Conservation (phyloP, 139 green algal genomes). For the Auxenochlorella pyrenoidosa region DNA sequence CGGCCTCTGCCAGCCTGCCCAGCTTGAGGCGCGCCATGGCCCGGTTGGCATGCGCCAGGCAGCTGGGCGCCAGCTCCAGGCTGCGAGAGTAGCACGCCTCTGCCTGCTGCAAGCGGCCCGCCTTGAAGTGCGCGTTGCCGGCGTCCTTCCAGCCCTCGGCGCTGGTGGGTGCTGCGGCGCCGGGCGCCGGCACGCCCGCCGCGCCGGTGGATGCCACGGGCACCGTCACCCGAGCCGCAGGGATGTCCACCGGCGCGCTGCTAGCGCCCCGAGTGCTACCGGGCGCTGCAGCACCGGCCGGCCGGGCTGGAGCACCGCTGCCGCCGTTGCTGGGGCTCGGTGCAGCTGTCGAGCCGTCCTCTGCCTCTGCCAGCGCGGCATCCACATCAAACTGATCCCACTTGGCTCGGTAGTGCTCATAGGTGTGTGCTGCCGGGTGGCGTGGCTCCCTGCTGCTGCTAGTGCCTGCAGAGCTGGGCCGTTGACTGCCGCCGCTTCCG, state of each 20-base stretch:
- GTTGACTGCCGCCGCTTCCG: background rate
- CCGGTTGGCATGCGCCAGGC: conserved; percentile 71
- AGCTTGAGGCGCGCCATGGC: conserved; percentile 78
- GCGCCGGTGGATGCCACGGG: background rate
- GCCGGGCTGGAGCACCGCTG: too few relatives aligned
- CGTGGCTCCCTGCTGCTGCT: background rate
- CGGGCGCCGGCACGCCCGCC: background rate
- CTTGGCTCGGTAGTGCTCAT: conserved; percentile 66
- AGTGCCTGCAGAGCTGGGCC: conserved; percentile 7
- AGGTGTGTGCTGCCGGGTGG: conserved; percentile 71
- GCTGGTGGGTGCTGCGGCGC: conserved; percentile 23
- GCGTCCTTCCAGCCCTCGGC: conserved; percentile 64
- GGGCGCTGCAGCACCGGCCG: too few relatives aligned
- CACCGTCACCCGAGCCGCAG: conserved; percentile 7
- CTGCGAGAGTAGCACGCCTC: conserved; percentile 65
- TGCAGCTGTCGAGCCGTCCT: conserved; percentile 13
- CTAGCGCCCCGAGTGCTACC: background rate
- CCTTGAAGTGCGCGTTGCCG: conserved; percentile 80
- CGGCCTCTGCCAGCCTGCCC: conserved; percentile 49
- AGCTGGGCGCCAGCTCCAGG: conserved; percentile 57
- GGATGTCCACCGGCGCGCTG: conserved; percentile 20
- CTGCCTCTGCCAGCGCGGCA: conserved; percentile 53
- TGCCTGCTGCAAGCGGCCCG: conserved; percentile 57
- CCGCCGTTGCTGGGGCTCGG: background rate
- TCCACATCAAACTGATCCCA: conserved; percentile 84